Percentiles rank a stretch among this genome's conserved stretches.
These are phyloP conservation scores for Eutypella sp. DNA, from an alignment of 2,329 filamentous ascomycete species.

Conservation along the genomic window DNA sequence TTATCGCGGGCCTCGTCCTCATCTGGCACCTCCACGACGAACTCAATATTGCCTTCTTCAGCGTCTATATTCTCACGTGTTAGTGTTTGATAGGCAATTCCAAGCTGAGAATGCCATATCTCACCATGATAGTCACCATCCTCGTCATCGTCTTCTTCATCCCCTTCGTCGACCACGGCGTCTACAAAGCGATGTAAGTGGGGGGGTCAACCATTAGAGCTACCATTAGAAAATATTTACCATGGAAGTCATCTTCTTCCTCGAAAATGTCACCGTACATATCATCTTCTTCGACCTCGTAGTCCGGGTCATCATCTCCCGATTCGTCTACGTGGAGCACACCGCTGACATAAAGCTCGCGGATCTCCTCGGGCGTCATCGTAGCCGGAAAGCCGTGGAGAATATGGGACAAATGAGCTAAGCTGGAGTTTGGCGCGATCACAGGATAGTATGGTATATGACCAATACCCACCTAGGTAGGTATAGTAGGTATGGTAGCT, in stretches of 20 bases:
- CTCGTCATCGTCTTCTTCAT: constrained; percentile 14
- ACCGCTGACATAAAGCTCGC: constrained; percentile 1
- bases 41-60: constrained; percentile 22
- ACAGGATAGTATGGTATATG: no score
- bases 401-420: no score
- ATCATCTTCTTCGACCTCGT: constrained; percentile 19
- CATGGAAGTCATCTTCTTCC: constrained; percentile 27
- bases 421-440: no score
- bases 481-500: no score
- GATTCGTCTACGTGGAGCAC: constrained; percentile 15
- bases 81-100: no score
- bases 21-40: constrained; percentile 25
- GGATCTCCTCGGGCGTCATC: constrained; percentile 6
- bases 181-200: constrained; percentile 5
- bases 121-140: constrained; percentile 12
- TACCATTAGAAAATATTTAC: constrained; percentile 11
- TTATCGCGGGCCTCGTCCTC: constrained; percentile 22
- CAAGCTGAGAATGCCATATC: not conserved
- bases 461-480: no score
- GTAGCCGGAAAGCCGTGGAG: no score
- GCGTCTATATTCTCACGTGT: constrained; percentile 17
- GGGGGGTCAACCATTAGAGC: not conserved
- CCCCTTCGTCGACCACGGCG: constrained; percentile 22
- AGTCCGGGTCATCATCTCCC: constrained; percentile 19
- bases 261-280: constrained; percentile 18